Evolutionary conservation across 1,139 yeast genomes (phyloP), one percentile per base, ranked within the genome.

Genomic region (Nakaseomyces delphensis): DNA sequence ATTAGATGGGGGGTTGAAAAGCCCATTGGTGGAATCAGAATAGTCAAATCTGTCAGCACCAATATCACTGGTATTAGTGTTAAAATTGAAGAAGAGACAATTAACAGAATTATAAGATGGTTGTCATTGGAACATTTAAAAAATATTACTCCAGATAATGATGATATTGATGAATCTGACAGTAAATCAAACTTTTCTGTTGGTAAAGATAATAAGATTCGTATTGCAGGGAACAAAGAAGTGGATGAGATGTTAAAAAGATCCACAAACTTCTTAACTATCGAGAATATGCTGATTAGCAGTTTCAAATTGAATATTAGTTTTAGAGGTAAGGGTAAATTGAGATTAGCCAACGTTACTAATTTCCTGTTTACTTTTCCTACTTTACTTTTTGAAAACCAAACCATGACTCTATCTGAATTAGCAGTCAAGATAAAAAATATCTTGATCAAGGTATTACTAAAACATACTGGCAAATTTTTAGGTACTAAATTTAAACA

Each of bases 21-120:
- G 42, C 74, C 81, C 13, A 74, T 80, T 36, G 89, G 87, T 36
- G 89, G 89, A 1, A 79, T 81, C 46, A 70, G 73, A 49, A 69
- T 80, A 29, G 66, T 80, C 47, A 79, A 74, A 49, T 64, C 69
- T 47, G 71, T 79, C 40, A 74, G 71, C 39, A 65, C 80, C 27
- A 60, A 64, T 25, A 65, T 82, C 5, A 64, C 68, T 42, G 86
- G 86, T 36, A 63, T 81, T 47, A 71, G 70, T 40, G 52, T 81
- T 42, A 71, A 73, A 42, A 52, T 81, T 29, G 91, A 82, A 51
- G 83, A 79, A 54, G 62, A 63, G 29, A 77, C 83, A 10, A 79
- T 84, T 4, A 66, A 66, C 38, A 75, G 71, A 55, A 62, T 80
- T 42, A 66, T 78, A 68, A 62, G 67, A 24, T 80, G 74, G 57